A percentile compares a stretch with the other conserved stretches of the same genome.
phyloP scores from a whole-genome alignment of 2,329 filamentous ascomycete genomes.

The Fusarium siculi region DNA sequence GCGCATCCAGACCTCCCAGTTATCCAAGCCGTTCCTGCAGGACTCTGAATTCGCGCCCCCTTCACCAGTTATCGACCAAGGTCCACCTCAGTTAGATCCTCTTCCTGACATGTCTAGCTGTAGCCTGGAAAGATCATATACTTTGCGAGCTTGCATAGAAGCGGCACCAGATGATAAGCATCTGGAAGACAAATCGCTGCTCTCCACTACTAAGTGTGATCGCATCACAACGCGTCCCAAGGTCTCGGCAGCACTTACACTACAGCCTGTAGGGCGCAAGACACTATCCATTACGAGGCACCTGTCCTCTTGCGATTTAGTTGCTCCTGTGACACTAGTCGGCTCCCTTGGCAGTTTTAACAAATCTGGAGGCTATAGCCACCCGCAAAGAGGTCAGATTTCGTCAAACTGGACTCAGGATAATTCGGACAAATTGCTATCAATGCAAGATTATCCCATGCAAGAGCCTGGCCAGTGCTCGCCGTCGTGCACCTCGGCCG shows the following conservation, averaged over 20 bases:
- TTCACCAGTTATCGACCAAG: not conserved
- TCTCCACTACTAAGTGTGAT: not conserved
- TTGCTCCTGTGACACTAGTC: not conserved
- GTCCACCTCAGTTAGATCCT: conserved; percentile 46
- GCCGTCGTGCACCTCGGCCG: conserved; percentile 8
- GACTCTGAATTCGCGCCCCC: not conserved
- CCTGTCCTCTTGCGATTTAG: not conserved
- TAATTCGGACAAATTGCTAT: conserved; percentile 13
- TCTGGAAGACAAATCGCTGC: conserved; percentile 39
- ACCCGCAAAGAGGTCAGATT: conserved; percentile 3
- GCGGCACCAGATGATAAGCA: conserved; percentile 47
- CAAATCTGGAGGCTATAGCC: not conserved
- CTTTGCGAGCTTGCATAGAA: conserved; percentile 46
- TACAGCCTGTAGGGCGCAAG: conserved; percentile 25
- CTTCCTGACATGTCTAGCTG: conserved; percentile 41
- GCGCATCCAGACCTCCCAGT: not conserved
- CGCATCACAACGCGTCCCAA: not conserved
- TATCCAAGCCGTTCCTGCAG: not conserved
- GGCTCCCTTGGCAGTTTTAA: not conserved
- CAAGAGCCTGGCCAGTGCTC: not conserved
- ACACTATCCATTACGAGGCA: conserved; percentile 2
- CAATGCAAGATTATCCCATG: not conserved
- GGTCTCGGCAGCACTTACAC: not conserved
- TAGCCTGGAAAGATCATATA: conserved; percentile 42
- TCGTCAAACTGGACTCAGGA: conserved; percentile 21